Evolutionary conservation across 306 rosid species (phyloP).

Genomic region (Acacia confusa): DNA sequence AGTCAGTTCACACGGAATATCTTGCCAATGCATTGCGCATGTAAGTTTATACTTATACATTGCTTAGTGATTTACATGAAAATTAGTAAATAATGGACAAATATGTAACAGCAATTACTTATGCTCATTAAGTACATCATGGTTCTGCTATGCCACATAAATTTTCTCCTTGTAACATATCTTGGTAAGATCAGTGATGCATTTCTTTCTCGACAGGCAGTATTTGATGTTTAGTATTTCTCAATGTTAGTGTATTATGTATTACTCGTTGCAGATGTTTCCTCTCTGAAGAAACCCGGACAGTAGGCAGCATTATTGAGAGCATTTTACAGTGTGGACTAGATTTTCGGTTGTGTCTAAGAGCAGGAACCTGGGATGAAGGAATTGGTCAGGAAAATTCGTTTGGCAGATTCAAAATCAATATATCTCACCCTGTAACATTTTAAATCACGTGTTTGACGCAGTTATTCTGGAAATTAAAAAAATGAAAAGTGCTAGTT

Average conservation of each 20-base stretch:
- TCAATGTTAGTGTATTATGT: constrained; percentile 16
- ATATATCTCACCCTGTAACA: constrained; percentile 47
- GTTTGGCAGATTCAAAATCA: constrained; percentile 52
- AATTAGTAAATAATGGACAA: not conserved
- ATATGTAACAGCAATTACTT: not conserved
- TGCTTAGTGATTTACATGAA: constrained; percentile 16
- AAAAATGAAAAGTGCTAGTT: not conserved
- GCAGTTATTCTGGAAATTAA: not conserved
- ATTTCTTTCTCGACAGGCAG: not conserved
- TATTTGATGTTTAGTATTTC: not conserved
- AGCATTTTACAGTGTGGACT: constrained; percentile 88
- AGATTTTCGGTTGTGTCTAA: constrained; percentile 81
- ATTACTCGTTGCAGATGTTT: constrained; percentile 71
- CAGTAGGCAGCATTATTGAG: constrained; percentile 74
- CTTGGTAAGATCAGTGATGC: not conserved
- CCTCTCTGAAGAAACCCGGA: constrained; percentile 74
- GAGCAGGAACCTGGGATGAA: constrained; percentile 50
- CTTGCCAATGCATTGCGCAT: constrained; percentile 69
- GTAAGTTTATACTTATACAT: constrained; percentile 54
- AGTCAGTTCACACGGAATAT: constrained; percentile 86
- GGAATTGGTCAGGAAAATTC: constrained; percentile 42
- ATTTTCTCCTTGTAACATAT: constrained; percentile 1
- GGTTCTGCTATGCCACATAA: constrained; percentile 4
- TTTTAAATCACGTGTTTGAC: constrained; percentile 9
- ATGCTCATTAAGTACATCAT: constrained; percentile 18